Percentiles rank a stretch among this genome's conserved stretches.
Evolutionary conservation across 108 stramenopile genomes (phyloP).

Genomic region (Skeletonema menzelii): DNA sequence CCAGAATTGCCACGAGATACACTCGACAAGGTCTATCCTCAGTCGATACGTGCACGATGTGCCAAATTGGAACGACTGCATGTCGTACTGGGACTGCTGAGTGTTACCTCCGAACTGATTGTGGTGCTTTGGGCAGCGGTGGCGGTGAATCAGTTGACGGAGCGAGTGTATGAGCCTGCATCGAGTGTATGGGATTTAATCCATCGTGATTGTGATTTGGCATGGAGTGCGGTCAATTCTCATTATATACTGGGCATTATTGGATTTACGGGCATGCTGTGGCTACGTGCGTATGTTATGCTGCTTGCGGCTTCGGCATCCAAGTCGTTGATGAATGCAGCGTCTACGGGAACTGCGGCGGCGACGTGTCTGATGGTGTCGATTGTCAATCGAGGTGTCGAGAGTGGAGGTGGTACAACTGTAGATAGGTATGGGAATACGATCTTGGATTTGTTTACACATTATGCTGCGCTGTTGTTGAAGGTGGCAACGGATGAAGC

Average conservation of each 20-base stretch:
- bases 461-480: neutral
- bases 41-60: no score
- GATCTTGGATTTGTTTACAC: slow-evolving; percentile 3
- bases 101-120: no score
- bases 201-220: slow-evolving; percentile 44
- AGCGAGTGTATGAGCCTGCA: slow-evolving; percentile 3
- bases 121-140: no score
- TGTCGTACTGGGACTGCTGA: no score
- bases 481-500: neutral
- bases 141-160: no score
- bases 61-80: no score
- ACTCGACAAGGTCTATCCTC: no score
- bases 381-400: slow-evolving; percentile 50
- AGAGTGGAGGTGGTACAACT: slow-evolving; percentile 21
- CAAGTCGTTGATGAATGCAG: slow-evolving; percentile 16
- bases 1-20: no score
- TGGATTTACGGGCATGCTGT: slow-evolving; percentile 13
- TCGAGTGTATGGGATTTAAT: slow-evolving; percentile 44
- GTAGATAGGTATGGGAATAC: slow-evolving; percentile 36
- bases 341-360: slow-evolving; percentile 22
- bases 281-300: slow-evolving; percentile 26
- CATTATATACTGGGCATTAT: slow-evolving; percentile 51
- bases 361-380: slow-evolving; percentile 40
- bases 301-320: slow-evolving; percentile 30
- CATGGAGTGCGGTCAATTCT: slow-evolving; percentile 46